Percentiles rank a stretch among this genome's conserved stretches.
These are phyloP conservation scores for Styphnolobium japonicum DNA, from an alignment of 306 rosid genomes.

Conservation along the genomic window DNA sequence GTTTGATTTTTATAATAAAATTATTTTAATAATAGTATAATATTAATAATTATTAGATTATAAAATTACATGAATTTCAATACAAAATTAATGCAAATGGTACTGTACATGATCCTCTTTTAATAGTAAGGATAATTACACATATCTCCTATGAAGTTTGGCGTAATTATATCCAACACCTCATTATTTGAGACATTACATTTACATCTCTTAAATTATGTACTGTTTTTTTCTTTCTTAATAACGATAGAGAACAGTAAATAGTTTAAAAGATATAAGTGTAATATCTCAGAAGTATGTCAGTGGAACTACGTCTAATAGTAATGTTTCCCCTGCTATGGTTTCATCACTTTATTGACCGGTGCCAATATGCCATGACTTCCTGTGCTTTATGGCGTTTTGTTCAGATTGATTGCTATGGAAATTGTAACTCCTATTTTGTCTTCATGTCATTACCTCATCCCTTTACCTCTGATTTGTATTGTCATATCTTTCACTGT, in stretches of 20 bases:
- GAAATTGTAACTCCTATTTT: neutral
- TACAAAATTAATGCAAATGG: neutral
- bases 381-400: neutral
- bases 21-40: neutral
- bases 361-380: constrained; percentile 5
- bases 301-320: too few relatives aligned
- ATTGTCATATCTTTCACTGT: neutral
- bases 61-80: neutral
- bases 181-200: too few relatives aligned
- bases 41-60: neutral
- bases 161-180: too few relatives aligned
- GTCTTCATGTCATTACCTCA: constrained; percentile 1
- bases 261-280: too few relatives aligned
- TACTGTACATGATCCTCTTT: neutral
- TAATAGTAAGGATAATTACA: too few relatives aligned
- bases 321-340: neutral
- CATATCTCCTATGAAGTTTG: too few relatives aligned
- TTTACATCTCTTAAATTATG: too few relatives aligned
- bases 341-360: constrained; percentile 18
- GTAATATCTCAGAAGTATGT: too few relatives aligned
- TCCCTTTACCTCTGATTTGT: neutral
- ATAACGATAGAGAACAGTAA: too few relatives aligned
- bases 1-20: too few relatives aligned
- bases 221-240: too few relatives aligned
- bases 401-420: neutral